Percentiles rank a stretch among this genome's conserved stretches.
Evolutionary conservation across 192 early-diverging fungal species (phyloP).

Genomic region (Allomyces macrogynus): DNA sequence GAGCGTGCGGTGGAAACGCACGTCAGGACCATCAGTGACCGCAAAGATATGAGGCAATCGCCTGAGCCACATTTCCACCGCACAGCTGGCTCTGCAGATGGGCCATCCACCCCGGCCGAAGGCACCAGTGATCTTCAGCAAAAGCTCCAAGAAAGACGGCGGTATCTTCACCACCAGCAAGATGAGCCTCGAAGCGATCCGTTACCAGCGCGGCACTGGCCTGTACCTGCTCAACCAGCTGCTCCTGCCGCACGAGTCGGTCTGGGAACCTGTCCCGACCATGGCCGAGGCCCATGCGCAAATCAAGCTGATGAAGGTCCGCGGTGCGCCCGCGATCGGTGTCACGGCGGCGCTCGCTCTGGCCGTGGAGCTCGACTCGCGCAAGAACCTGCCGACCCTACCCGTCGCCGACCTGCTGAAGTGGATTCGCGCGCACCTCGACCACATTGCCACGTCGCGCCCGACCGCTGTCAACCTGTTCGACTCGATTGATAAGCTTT

Average conservation of each 20-base stretch:
- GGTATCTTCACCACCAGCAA: not conserved
- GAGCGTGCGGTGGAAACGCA: no score
- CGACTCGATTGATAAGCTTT: constrained; percentile 49
- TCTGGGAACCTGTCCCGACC: constrained; percentile 44
- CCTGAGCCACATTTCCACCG: no score
- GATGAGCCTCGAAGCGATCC: constrained; percentile 27
- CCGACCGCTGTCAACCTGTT: constrained; percentile 95
- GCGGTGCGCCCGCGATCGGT: constrained; percentile 89
- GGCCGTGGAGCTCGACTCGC: constrained; percentile 47
- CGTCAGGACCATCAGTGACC: no score
- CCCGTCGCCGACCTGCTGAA: constrained; percentile 17
- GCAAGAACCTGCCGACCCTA: constrained; percentile 5
- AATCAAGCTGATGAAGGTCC: constrained; percentile 82
- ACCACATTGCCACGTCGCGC: constrained; percentile 68
- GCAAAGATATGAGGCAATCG: no score
- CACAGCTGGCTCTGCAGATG: no score
- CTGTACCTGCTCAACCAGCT: constrained; percentile 82
- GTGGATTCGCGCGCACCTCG: constrained; percentile 38
- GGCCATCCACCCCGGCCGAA: no score
- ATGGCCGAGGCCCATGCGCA: constrained; percentile 56
- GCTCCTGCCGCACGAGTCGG: constrained; percentile 60
- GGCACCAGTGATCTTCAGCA: no score
- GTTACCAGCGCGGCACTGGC: constrained; percentile 19
- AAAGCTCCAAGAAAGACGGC: no score
- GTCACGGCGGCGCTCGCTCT: constrained; percentile 83